phyloP scores from a whole-genome alignment of 306 rosid species.

The Rosa multiflora region DNA sequence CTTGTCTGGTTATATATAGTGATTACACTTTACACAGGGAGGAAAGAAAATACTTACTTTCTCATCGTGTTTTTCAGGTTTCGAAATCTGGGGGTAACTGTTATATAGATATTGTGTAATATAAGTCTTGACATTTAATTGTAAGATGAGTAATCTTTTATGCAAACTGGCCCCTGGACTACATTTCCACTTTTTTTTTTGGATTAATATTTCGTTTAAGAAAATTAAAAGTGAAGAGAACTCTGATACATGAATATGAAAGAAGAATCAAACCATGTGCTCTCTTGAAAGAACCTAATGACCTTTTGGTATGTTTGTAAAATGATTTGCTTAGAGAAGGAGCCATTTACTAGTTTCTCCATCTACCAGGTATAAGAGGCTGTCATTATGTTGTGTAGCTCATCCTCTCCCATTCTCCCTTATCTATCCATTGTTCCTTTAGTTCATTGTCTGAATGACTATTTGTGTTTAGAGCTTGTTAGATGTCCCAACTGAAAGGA shows the following conservation, averaged over 20 bases:
- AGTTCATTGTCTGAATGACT: not conserved
- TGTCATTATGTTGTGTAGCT: not conserved
- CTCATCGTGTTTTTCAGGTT: slow-evolving; percentile 66
- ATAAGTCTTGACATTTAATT: not conserved
- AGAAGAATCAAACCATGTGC: no score
- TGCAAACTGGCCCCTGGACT: not conserved
- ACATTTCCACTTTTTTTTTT: not conserved
- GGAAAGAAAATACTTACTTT: slow-evolving; percentile 31
- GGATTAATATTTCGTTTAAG: no score
- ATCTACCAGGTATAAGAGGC: not conserved
- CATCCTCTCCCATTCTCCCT: not conserved
- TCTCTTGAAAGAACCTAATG: not conserved
- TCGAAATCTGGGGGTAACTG: slow-evolving; percentile 89
- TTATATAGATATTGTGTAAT: slow-evolving; percentile 16
- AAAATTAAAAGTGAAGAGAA: no score
- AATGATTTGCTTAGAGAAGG: not conserved
- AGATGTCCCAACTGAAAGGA: not conserved
- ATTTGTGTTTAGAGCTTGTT: not conserved
- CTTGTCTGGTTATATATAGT: not conserved
- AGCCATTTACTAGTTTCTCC: not conserved
- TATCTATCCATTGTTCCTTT: not conserved
- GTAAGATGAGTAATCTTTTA: not conserved
- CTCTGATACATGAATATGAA: no score
- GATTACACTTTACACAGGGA: slow-evolving; percentile 2
- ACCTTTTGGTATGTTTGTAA: not conserved